Evolutionary conservation across 352 stramenopile genomes (phyloP), one percentile per base, ranked within the genome.

Genomic region (Phytopythium mirpurense): DNA sequence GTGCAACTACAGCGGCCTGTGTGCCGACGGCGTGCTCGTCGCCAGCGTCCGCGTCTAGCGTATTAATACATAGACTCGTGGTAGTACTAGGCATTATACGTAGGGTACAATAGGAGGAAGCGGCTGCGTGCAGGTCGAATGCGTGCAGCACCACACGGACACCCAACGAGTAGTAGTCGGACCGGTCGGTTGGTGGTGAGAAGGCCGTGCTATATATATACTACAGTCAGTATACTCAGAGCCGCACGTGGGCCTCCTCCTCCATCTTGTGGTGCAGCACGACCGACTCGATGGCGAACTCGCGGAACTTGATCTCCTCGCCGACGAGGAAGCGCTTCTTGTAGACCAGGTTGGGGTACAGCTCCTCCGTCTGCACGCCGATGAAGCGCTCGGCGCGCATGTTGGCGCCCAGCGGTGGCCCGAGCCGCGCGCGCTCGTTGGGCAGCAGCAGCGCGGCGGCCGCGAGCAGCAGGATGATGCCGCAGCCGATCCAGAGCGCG

Each of bases 311-410:
- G 54, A 78, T 60, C 60, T 65, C 56, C n/a, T 78, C 63, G 49
- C 65, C 66, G 38, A 78, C 60, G 6, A 63, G 60, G 35, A 78
- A 70, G 34, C 68, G 68, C 50, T 78, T 78, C 68, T 74, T 78
- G 65, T 78, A 74, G 24, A 78, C 62, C 27, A 78, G 54, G 40
- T 78, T 78, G 29, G 68, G 68, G 37, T 78, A 78, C 41, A 74
- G 35, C 19, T 78, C 65, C 40, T 78, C 68, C 1, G 68, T 78
- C 26, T 74, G 68, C 38, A 78, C 66, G 40, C 54, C 62, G 32
- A 78, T 59, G 50, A 74, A 78, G 5, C 66, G 68, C 46, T 74
- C 68, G 14, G 65, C 68, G 19, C 62, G 65, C 21, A 52, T 51
- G 36, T 65, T 70, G 51, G 53, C 51, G 24, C 63, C 63, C 45